Conservation (phyloP, 257 asterid genomes). For the Nicotiana noctiflora region DNA sequence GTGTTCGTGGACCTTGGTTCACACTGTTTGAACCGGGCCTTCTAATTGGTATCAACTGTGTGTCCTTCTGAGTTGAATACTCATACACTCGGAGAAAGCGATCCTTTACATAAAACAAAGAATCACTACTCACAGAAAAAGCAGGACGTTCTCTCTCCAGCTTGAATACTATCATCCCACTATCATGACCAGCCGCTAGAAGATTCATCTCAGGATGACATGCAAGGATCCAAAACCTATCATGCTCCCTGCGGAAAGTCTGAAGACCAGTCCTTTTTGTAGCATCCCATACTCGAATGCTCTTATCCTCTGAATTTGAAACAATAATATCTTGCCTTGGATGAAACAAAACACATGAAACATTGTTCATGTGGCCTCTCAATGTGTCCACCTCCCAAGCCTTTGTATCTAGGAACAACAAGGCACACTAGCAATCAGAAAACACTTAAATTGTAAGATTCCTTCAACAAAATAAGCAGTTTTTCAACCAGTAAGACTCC, state of each 20-base stretch:
- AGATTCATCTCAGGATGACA: slow-evolving; percentile 98
- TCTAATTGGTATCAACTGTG: slow-evolving; percentile 81
- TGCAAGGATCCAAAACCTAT: slow-evolving; percentile 92
- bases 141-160: slow-evolving; percentile 98
- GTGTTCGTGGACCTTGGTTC: slow-evolving; percentile 82
- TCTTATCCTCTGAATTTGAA: slow-evolving; percentile 96
- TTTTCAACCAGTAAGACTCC: neutral
- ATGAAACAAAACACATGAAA: slow-evolving; percentile 87
- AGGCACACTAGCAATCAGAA: neutral
- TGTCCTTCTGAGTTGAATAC: slow-evolving; percentile 80
- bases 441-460: neutral
- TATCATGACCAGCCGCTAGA: slow-evolving; percentile 97
- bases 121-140: slow-evolving; percentile 71
- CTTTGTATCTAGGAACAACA: slow-evolving; percentile 62
- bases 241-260: slow-evolving; percentile 94
- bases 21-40: slow-evolving; percentile 77
- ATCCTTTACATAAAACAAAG: slow-evolving; percentile 77
- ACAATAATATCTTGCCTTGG: slow-evolving; percentile 88
- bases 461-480: neutral
- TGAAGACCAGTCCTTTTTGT: slow-evolving; percentile 96
- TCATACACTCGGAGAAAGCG: slow-evolving; percentile 78
- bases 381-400: slow-evolving; percentile 99
- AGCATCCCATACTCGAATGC: slow-evolving; percentile 98
- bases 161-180: slow-evolving; percentile 96
- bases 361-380: slow-evolving; percentile 98